Percentiles rank a stretch among this genome's conserved stretches.
phyloP scores from a whole-genome alignment of 2,329 filamentous ascomycete genomes.

The Venturia effusa region DNA sequence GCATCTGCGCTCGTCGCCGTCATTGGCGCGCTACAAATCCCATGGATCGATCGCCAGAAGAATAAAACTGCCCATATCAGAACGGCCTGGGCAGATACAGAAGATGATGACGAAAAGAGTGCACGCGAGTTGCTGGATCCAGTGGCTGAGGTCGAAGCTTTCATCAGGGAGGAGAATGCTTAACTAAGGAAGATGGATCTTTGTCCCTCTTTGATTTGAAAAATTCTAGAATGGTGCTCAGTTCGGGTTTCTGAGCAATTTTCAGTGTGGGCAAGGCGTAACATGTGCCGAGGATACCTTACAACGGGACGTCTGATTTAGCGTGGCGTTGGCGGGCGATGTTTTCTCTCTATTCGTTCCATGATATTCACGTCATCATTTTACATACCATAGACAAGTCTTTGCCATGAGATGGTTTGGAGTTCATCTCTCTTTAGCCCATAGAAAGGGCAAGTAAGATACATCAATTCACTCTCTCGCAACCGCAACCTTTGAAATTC shows the following conservation, averaged over 20 bases:
- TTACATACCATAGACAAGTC: neutral
- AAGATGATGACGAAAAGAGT: neutral
- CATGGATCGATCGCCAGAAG: slow-evolving; percentile 42
- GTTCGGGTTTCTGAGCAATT: neutral
- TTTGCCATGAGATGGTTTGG: too few species aligned
- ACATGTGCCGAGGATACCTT: neutral
- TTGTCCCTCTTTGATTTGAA: too few species aligned
- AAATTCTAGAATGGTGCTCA: neutral
- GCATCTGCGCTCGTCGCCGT: slow-evolving; percentile 45
- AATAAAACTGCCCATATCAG: slow-evolving; percentile 29
- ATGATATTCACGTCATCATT: neutral
- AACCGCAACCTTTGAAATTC: too few species aligned
- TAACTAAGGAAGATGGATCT: too few species aligned
- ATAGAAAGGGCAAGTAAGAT: too few species aligned
- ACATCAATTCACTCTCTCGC: too few species aligned
- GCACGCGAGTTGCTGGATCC: neutral
- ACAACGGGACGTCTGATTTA: neutral
- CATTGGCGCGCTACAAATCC: slow-evolving; percentile 44
- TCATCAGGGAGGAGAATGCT: neutral
- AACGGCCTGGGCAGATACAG: slow-evolving; percentile 15
- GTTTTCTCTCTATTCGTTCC: neutral
- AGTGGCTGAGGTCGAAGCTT: neutral
- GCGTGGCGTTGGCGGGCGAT: neutral
- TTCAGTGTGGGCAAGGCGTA: neutral
- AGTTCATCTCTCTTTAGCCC: too few species aligned